A percentile compares a stretch with the other conserved stretches of the same genome.
Evolutionary conservation across 208 protist species (phyloP).

Genomic region (Lotmaria passim): DNA sequence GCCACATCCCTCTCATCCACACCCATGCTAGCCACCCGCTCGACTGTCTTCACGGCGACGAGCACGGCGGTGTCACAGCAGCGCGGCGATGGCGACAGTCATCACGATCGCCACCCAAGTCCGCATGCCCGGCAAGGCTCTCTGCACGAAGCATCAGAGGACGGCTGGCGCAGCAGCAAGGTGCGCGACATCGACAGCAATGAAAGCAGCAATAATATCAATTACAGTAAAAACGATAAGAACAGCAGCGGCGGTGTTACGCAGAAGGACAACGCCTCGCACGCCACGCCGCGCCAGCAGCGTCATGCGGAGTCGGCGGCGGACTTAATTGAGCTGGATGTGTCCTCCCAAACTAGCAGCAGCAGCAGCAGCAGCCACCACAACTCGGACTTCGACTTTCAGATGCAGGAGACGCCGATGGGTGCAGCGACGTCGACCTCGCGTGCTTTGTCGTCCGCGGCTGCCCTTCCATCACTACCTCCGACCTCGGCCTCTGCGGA

Average conservation of each 20-base stretch:
- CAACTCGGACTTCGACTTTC: slow-evolving; percentile 9
- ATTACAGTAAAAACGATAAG: neutral
- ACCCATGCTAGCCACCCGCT: neutral
- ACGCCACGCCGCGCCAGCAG: neutral
- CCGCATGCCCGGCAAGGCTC: neutral
- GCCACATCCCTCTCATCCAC: neutral
- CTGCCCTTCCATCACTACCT: neutral
- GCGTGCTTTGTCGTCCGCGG: neutral
- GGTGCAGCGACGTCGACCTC: slow-evolving; percentile 7
- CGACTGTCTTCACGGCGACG: neutral
- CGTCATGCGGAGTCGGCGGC: neutral
- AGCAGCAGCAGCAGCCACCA: too few species aligned
- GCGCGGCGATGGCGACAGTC: neutral
- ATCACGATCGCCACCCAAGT: neutral
- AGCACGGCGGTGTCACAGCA: slow-evolving; percentile 8
- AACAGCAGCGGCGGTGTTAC: too few species aligned
- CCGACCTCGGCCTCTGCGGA: neutral
- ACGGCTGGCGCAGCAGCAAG: neutral
- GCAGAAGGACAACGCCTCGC: too few species aligned
- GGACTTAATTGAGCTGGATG: neutral
- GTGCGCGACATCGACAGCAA: neutral
- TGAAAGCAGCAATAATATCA: neutral
- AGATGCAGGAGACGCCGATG: slow-evolving; percentile 13
- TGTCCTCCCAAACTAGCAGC: slow-evolving; percentile 10
- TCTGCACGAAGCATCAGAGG: neutral